Base-by-base conservation (phyloP, 768 basidiomycete genomes). In the Flagelloscypha sp. region DNA sequence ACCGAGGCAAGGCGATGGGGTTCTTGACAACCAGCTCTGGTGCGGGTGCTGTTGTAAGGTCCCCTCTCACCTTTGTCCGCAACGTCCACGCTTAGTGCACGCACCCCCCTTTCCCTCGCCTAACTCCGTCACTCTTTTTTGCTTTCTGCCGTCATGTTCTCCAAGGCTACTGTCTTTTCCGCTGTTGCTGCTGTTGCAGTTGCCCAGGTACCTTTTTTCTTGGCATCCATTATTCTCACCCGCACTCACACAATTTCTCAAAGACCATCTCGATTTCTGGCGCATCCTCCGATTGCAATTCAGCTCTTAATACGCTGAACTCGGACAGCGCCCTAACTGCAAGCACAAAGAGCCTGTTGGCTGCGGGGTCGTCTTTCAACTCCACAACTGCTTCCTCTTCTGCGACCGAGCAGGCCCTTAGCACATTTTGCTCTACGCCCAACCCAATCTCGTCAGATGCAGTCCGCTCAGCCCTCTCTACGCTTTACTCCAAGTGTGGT, bases 401-500 rank as follows among this genome's bases (percentile, higher is more conserved):
- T 22, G 37, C 59, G 41, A 61, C 88, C 50, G 58, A 56, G 33
- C 49, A 57, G n/a, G 57, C 81, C 6, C 61, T 89, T n/a, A 51
- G 42, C 45, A 53, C 39, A 31, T 53, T 89, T 21, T 90, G 85
- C 65, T 49, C 64, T 13, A 46, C 37, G 12, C 44, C 62, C 2
- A 93, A 88, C 61, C 61, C 75, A 5, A 65, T 74, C 24, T 68
- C 59, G 25, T n/a, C n/a, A n/a, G n/a, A n/a, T n/a, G 51, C 66
- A 39, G 55, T 97, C 50, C 72, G 80, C 36, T 41, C 62, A 27
- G 66, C 74, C 46, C 74, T 97, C 36, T 60, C 73, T 35, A 38
- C 63, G 6, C 95, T 97, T 62, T 79, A 79, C 56, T 48, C 70
- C 7, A 66, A 71, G 8, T 99, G 94, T 68, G 38, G 62, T 1